phyloP scores from a whole-genome alignment of 2,329 filamentous ascomycete species.

The Aureobasidium sp. region DNA sequence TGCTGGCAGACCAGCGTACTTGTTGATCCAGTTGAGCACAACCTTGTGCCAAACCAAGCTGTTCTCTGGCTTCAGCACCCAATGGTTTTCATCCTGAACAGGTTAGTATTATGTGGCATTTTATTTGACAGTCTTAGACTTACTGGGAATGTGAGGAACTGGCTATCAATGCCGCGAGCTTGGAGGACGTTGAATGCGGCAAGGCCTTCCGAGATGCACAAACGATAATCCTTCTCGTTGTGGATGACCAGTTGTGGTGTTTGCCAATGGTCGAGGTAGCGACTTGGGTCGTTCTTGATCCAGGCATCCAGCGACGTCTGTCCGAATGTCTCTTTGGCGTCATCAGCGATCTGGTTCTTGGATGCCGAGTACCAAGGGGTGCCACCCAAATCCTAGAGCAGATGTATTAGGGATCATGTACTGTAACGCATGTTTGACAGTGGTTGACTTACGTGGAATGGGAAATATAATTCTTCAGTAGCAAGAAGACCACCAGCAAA shows the following conservation, averaged over 20 bases:
- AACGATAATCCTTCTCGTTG: constrained; percentile 82
- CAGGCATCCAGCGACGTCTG: constrained; percentile 34
- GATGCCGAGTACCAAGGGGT: constrained; percentile 39
- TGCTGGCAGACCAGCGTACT: constrained; percentile 45
- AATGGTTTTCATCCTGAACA: constrained; percentile 57
- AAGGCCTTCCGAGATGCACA: constrained; percentile 77
- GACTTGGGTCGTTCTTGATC: constrained; percentile 50
- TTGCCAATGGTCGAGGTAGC: constrained; percentile 58
- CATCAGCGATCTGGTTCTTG: constrained; percentile 7
- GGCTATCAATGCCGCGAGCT: constrained; percentile 63
- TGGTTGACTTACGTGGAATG: too few species aligned
- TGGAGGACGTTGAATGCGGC: constrained; percentile 82
- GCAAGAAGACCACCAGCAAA: constrained; percentile 27
- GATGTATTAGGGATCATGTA: too few species aligned
- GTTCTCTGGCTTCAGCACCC: constrained; percentile 90
- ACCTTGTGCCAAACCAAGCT: constrained; percentile 82
- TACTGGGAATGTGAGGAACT: constrained; percentile 67
- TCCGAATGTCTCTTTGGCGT: constrained; percentile 14
- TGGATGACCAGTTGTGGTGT: constrained; percentile 89
- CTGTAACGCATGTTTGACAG: too few species aligned
- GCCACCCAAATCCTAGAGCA: constrained; percentile 39
- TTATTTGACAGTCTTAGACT: neutral
- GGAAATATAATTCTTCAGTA: constrained; percentile 48
- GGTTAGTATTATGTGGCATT: too few species aligned
- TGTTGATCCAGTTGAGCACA: constrained; percentile 69